phyloP scores from a whole-genome alignment of 1,284 basidiomycete genomes.

The Erythrobasidium hasegawianum region DNA sequence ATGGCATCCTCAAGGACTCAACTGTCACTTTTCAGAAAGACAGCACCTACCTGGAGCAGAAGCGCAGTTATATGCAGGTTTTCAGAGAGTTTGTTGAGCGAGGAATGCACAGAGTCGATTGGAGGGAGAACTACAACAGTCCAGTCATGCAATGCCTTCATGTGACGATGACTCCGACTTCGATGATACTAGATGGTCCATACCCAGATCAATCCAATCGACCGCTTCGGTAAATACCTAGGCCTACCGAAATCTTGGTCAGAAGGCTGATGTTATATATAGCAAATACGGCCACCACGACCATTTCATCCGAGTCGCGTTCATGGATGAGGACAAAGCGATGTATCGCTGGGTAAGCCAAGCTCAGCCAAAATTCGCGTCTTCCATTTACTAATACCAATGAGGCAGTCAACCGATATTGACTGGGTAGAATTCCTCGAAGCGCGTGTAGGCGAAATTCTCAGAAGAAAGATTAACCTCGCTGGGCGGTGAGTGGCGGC shows the following conservation, averaged over 20 bases:
- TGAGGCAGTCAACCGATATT: conserved; percentile 48
- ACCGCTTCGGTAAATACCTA: conserved; percentile 58
- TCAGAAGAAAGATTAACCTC: conserved; percentile 46
- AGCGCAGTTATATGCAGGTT: neutral
- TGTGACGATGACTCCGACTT: conserved; percentile 39
- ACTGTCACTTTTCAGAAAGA: conserved; percentile 10
- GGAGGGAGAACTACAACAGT: conserved; percentile 12
- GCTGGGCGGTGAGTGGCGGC: conserved; percentile 39
- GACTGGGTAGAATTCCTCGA: conserved; percentile 53
- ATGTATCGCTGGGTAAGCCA: conserved; percentile 58
- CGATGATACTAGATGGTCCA: conserved; percentile 62
- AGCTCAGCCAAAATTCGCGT: neutral
- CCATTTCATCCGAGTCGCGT: conserved; percentile 68
- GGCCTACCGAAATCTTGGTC: no score
- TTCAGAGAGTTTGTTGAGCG: conserved; percentile 9
- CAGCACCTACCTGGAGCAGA: conserved; percentile 1
- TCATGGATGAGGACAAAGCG: conserved; percentile 68
- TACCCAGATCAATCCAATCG: conserved; percentile 65
- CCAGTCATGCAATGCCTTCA: conserved; percentile 34
- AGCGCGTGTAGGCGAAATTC: conserved; percentile 55
- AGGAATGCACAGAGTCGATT: conserved; percentile 21
- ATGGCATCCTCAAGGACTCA: conserved; percentile 22
- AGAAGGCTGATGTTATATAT: no score
- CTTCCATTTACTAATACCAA: no score
- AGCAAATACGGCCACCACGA: conserved; percentile 46